phyloP scores from a whole-genome alignment of 768 basidiomycete species.

The Rhodocollybia butyracea region DNA sequence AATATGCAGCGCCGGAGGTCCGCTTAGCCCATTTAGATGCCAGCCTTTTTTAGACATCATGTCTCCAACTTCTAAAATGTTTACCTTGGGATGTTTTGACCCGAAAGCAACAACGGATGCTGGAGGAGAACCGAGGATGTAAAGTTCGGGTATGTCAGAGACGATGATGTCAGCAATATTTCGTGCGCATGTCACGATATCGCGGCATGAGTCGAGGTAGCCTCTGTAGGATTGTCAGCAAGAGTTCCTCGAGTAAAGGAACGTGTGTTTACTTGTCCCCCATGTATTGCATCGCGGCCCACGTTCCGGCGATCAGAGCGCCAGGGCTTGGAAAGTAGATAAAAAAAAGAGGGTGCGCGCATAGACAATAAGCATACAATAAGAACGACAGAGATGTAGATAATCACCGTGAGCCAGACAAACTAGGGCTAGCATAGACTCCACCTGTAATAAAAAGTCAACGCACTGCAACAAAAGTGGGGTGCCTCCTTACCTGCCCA shows the following conservation, averaged over 20 bases:
- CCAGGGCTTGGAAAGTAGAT: constrained; percentile 59
- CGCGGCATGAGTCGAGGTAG: constrained; percentile 80
- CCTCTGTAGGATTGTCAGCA: constrained; percentile 47
- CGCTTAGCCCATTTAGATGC: constrained; percentile 84
- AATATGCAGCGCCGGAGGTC: constrained; percentile 86
- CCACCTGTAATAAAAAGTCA: constrained; percentile 52
- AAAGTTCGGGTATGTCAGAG: constrained; percentile 74
- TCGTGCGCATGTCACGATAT: constrained; percentile 75
- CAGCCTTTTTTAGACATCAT: constrained; percentile 82
- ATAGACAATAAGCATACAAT: neutral
- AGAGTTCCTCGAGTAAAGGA: neutral
- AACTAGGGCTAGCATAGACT: constrained; percentile 85
- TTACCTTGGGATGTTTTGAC: constrained; percentile 55
- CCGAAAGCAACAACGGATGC: constrained; percentile 91
- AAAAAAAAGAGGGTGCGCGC: neutral
- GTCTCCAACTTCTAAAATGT: constrained; percentile 89
- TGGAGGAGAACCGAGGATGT: constrained; percentile 85
- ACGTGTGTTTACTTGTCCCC: constrained; percentile 65
- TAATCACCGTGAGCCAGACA: constrained; percentile 84
- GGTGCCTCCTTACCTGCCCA: constrained; percentile 67
- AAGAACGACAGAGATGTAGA: neutral
- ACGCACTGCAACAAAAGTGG: neutral
- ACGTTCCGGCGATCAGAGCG: constrained; percentile 89
- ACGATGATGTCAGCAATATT: constrained; percentile 66
- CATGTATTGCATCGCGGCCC: constrained; percentile 95